These are phyloP conservation scores for Casuarina cunninghamiana DNA, from an alignment of 306 rosid species.

Conservation along the genomic window DNA sequence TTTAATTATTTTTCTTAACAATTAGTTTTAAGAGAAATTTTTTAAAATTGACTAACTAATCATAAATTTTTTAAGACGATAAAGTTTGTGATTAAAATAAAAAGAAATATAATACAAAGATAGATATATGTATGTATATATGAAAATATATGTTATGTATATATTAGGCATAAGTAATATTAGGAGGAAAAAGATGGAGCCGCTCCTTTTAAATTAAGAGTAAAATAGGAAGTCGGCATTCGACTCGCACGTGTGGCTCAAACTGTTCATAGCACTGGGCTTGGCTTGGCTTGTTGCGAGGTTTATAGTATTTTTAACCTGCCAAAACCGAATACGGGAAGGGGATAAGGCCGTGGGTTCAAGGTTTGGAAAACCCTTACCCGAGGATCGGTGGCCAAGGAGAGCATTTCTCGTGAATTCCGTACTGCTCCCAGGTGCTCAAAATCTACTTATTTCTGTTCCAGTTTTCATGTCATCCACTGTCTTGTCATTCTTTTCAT, in stretches of 20 bases:
- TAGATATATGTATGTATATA: no score
- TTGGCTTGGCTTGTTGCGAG: background rate
- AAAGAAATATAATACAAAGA: no score
- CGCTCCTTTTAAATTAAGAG: no score
- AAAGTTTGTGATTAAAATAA: no score
- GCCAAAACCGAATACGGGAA: background rate
- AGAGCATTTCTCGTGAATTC: background rate
- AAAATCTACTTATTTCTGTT: background rate
- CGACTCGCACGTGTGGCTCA: background rate
- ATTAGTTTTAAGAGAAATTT: no score
- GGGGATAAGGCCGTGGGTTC: constrained; percentile 2
- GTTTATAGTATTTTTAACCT: background rate
- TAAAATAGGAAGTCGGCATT: background rate
- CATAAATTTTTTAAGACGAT: no score
- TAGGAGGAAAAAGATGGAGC: no score
- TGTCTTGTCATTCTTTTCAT: background rate
- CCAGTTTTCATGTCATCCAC: background rate
- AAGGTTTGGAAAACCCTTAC: background rate
- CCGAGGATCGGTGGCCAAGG: no score
- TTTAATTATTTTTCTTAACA: no score
- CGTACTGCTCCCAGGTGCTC: background rate
- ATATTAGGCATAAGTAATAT: no score
- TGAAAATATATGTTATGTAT: no score
- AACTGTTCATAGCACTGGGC: background rate
- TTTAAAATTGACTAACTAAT: no score